These are phyloP conservation scores for Phoma sp. DNA, from an alignment of 2,329 filamentous ascomycete genomes.

Conservation along the genomic window DNA sequence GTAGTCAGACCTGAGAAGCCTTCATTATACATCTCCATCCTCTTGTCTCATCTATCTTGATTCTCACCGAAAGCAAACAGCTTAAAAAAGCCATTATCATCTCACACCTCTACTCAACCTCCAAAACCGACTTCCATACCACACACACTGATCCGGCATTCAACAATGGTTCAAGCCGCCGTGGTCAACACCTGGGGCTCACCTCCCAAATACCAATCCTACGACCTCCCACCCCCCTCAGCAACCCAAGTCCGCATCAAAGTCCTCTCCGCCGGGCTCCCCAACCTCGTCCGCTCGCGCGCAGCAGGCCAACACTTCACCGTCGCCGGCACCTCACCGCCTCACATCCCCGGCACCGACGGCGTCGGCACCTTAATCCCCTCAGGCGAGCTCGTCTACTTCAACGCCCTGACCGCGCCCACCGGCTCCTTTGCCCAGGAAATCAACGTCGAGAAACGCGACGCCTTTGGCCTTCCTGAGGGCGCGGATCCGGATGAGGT, in stretches of 20 bases:
- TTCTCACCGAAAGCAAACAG: too few species aligned
- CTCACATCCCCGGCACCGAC: conserved; percentile 61
- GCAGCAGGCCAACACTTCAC: conserved; percentile 63
- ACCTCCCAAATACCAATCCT: conserved; percentile 40
- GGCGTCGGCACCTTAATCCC: conserved; percentile 56
- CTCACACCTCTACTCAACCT: too few species aligned
- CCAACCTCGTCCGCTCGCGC: conserved; percentile 60
- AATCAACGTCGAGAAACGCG: conserved; percentile 54
- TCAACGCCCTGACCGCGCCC: conserved; percentile 47
- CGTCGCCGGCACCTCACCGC: conserved; percentile 54
- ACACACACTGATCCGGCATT: too few species aligned
- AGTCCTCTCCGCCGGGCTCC: conserved; percentile 59
- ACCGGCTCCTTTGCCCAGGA: conserved; percentile 56
- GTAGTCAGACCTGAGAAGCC: too few species aligned
- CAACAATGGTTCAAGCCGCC: conserved; percentile 47
- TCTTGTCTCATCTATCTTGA: too few species aligned
- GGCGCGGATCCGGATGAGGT: conserved; percentile 56
- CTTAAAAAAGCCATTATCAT: too few species aligned
- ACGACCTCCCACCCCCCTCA: conserved; percentile 47
- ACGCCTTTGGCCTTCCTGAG: conserved; percentile 52
- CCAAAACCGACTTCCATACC: too few species aligned
- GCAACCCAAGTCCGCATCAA: conserved; percentile 56
- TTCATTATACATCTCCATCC: too few species aligned
- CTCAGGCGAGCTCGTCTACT: conserved; percentile 59
- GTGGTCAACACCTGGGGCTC: conserved; percentile 51